phyloP scores from a whole-genome alignment of 306 rosid species.

The Glycine soja region DNA sequence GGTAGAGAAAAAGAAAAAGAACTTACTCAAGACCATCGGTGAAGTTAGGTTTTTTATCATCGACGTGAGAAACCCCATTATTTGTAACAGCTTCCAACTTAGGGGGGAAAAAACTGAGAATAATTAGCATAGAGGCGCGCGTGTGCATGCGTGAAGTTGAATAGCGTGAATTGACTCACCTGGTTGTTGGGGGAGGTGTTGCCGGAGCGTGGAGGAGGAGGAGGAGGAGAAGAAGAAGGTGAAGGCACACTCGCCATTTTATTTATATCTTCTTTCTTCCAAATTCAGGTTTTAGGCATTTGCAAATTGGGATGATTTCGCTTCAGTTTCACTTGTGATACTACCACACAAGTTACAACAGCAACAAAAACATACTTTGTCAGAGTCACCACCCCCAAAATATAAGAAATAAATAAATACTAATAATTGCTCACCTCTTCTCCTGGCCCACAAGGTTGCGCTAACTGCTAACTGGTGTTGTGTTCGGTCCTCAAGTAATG shows the following conservation, averaged over 20 bases:
- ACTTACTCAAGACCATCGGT: slow-evolving; percentile 60
- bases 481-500: too few species aligned
- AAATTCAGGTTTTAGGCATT: neutral
- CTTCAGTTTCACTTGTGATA: neutral
- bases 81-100: slow-evolving; percentile 58
- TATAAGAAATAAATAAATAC: too few species aligned
- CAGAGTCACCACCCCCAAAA: neutral
- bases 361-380: neutral
- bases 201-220: too few species aligned
- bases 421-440: neutral
- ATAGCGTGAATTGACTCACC: slow-evolving; percentile 48
- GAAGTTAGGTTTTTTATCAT: slow-evolving; percentile 60
- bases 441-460: too few species aligned
- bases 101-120: slow-evolving; percentile 29
- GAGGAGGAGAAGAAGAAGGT: slow-evolving; percentile 57
- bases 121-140: slow-evolving; percentile 27
- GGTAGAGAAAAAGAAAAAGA: neutral
- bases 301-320: neutral
- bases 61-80: slow-evolving; percentile 52
- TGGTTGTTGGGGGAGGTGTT: slow-evolving; percentile 52
- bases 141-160: slow-evolving; percentile 34
- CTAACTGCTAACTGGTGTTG: too few species aligned
- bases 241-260: slow-evolving; percentile 59
- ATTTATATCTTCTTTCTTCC: neutral
- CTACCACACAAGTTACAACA: neutral